Evolutionary conservation across 345 rosid genomes (phyloP).

Genomic region (Aurinia saxatilis): DNA sequence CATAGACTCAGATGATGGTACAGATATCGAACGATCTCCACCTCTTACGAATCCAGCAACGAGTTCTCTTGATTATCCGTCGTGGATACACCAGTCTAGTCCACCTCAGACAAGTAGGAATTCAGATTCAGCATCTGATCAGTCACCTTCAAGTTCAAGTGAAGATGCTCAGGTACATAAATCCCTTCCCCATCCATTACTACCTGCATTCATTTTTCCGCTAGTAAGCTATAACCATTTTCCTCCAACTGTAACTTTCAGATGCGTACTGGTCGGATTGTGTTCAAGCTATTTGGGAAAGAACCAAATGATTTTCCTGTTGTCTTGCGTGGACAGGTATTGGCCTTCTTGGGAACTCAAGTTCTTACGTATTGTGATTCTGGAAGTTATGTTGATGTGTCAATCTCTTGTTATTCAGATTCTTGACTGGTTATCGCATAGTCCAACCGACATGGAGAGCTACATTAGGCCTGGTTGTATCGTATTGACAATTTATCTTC

Average conservation of each 20-base stretch:
- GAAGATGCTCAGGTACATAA: conserved; percentile 81
- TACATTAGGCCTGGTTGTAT: conserved; percentile 98
- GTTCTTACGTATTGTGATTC: conserved; percentile 6
- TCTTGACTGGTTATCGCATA: conserved; percentile 87
- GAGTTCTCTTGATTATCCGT: conserved; percentile 72
- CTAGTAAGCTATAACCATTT: conserved; percentile 9
- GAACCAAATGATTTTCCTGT: conserved; percentile 90
- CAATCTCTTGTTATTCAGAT: conserved; percentile 51
- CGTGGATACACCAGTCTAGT: conserved; percentile 90
- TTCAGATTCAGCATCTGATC: conserved; percentile 96
- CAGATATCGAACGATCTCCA: conserved; percentile 69
- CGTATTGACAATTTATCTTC: conserved; percentile 77
- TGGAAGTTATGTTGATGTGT: conserved; percentile 9
- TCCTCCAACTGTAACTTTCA: conserved; percentile 27
- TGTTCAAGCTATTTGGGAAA: conserved; percentile 91
- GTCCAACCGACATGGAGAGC: conserved; percentile 99
- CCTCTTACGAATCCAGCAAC: conserved; percentile 48
- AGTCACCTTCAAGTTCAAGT: conserved; percentile 89
- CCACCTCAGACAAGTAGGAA: conserved; percentile 94
- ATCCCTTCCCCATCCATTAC: not conserved
- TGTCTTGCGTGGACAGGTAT: conserved; percentile 84
- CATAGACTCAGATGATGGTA: conserved; percentile 77
- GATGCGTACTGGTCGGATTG: conserved; percentile 92
- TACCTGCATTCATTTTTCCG: not conserved
- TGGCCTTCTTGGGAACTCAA: conserved; percentile 3